These are phyloP conservation scores for Microcera coccophila DNA, from an alignment of 2,329 filamentous ascomycete genomes.

Conservation along the genomic window DNA sequence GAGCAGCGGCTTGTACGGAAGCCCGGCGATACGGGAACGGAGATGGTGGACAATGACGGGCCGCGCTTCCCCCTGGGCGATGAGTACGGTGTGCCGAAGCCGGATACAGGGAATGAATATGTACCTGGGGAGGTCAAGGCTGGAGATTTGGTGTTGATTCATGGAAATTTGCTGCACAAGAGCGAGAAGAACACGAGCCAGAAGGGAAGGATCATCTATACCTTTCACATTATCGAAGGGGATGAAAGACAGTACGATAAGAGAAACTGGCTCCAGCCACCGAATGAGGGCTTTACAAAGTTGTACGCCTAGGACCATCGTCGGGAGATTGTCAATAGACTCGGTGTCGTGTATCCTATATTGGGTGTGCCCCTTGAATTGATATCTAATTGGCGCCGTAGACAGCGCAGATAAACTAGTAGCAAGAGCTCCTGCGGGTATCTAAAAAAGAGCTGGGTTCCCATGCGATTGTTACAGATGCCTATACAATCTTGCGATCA, in stretches of 20 bases:
- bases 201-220: conserved; percentile 92
- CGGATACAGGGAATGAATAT: conserved; percentile 49
- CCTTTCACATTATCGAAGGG: conserved; percentile 93
- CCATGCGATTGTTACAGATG: conserved; percentile 17
- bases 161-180: conserved; percentile 94
- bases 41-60: conserved; percentile 68
- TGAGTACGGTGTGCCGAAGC: conserved; percentile 44
- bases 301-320: conserved; percentile 41
- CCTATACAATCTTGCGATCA: conserved; percentile 20
- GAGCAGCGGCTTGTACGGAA: conserved; percentile 71
- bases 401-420: not conserved
- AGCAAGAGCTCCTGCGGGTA: conserved; percentile 16
- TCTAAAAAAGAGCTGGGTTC: conserved; percentile 18
- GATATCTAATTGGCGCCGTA: conserved; percentile 1
- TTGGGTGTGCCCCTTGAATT: conserved; percentile 3
- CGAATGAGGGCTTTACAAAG: conserved; percentile 71
- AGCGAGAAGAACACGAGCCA: conserved; percentile 86
- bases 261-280: conserved; percentile 90
- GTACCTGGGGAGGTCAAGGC: conserved; percentile 84
- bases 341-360: conserved; percentile 6
- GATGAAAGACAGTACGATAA: conserved; percentile 70
- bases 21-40: conserved; percentile 52
- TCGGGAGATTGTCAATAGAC: not conserved
- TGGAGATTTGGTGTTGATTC: conserved; percentile 85
- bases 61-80: conserved; percentile 56